Percentiles rank a stretch among this genome's conserved stretches.
Conservation (phyloP, 768 basidiomycete genomes). For the Chalciporus piperatus region DNA sequence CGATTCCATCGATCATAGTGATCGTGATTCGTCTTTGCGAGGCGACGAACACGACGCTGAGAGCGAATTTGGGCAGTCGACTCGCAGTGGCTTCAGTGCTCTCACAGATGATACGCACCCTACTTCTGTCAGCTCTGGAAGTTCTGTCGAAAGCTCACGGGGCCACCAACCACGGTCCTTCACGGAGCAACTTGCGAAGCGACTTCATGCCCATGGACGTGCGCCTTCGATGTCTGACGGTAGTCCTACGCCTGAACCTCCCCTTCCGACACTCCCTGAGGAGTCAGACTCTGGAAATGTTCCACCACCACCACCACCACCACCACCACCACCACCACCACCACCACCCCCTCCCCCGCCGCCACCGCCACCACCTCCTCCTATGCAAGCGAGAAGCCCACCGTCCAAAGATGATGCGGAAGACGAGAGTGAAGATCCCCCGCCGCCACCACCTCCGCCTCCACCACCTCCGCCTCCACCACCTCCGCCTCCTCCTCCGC, state of each 20-base stretch:
- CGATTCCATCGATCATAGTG: conserved; percentile 41
- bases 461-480: conserved; percentile 37
- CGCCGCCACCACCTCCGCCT: conserved; percentile 31
- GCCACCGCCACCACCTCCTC: conserved; percentile 15
- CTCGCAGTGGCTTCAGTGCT: conserved; percentile 19
- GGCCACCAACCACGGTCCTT: conserved; percentile 44
- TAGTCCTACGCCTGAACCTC: conserved; percentile 31
- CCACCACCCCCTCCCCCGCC: conserved; percentile 15
- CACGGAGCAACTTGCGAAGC: conserved; percentile 61
- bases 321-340: conserved; percentile 14
- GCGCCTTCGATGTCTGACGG: conserved; percentile 37
- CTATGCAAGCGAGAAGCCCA: conserved; percentile 4
- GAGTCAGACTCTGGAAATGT: conserved; percentile 29
- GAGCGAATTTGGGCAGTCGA: conserved; percentile 56
- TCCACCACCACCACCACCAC: conserved; percentile 25
- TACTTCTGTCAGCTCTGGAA: conserved; percentile 55
- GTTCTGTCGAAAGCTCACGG: conserved; percentile 35
- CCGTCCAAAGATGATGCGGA: conserved; percentile 18
- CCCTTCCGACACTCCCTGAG: conserved; percentile 41
- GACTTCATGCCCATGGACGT: conserved; percentile 50
- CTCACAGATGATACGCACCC: conserved; percentile 52
- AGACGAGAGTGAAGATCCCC: conserved; percentile 19
- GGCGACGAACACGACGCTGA: conserved; percentile 51
- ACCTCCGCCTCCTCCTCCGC: conserved; percentile 38
- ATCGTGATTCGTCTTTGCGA: conserved; percentile 44